Base-by-base conservation (phyloP, 306 rosid species). In the Lotus japonicus region DNA sequence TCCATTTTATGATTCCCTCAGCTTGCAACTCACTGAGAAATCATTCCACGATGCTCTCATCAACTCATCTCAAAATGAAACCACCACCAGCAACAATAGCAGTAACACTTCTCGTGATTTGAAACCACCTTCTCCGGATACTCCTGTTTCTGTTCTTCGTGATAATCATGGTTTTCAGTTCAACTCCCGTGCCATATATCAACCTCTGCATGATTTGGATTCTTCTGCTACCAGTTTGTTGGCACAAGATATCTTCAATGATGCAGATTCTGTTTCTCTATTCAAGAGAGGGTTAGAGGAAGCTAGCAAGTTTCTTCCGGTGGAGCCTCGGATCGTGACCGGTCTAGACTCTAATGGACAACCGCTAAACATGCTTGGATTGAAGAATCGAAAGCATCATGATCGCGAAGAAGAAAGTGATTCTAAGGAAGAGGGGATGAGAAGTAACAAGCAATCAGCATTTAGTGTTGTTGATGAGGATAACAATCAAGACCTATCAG, bases 261-360 rank as follows among this genome's bases (percentile, higher is more conserved):
- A 83, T 58, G 82, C 66, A 17, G 84, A 84, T 54, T 91, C 92
- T 16, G 75, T 86, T 14, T 81, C 80, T 33, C 95, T 83, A 60
- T 91, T 88, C 66, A 81, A 53, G 31, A 86, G 79, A 75, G 97
- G 97, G 35, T 43, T 88, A 33, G 95, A 91, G 79, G 95, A 91
- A 77, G 97, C 92, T 49, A 86, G 82, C 31, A 88, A 81, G 81
- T 91, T 91, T 78, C 97, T 91, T 61, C 97, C 97, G 2, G 82
- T 69, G 23, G 60, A 49, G 11, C 79, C 70, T 71, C 81, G 46
- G 53, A 80, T 88, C 42, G 14, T 72, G 11, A 51, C 79, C 11
- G 68, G 76, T 75, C 44, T 74, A 21, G 71, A 71, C 17, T 33
- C 68, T 13, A 63, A 61, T 14, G 36, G 31, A 71, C 77, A 71